phyloP scores from a whole-genome alignment of 768 basidiomycete genomes.

The Russula abietina region DNA sequence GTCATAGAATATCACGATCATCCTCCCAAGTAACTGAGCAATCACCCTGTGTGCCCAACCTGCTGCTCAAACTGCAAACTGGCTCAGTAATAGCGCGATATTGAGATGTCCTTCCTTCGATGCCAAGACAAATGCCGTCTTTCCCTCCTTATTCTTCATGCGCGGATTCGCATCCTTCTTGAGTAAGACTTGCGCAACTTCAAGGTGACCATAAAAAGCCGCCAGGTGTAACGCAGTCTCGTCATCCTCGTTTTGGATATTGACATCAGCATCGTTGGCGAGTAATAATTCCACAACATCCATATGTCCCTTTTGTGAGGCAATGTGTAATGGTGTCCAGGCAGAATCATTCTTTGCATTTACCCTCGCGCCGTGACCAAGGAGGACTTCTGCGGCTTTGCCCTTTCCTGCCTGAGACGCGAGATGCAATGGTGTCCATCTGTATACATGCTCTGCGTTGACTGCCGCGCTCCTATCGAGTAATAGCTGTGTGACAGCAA shows the following conservation, averaged over 20 bases:
- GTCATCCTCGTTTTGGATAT: neutral
- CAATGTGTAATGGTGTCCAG: neutral
- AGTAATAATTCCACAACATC: neutral
- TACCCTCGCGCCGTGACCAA: neutral
- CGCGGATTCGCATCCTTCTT: neutral
- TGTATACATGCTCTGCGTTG: neutral
- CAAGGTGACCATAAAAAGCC: neutral
- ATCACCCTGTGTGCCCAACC: too few species aligned
- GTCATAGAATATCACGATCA: too few species aligned
- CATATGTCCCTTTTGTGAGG: neutral
- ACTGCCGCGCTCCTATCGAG: neutral
- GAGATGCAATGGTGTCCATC: neutral
- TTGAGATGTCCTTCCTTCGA: neutral
- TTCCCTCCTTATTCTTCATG: neutral
- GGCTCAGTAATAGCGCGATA: neutral
- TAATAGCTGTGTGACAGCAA: neutral
- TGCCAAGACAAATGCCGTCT: neutral
- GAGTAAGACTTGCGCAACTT: neutral
- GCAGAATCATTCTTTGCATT: neutral
- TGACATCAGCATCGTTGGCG: neutral
- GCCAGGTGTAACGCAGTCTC: neutral
- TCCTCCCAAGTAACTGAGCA: too few species aligned
- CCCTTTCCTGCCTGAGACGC: neutral
- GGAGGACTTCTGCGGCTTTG: neutral
- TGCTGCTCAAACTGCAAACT: too few species aligned